Evolutionary conservation across 192 early-diverging fungal species (phyloP), one percentile per base, ranked within the genome.

Genomic region (Linnemannia schmuckeri): DNA sequence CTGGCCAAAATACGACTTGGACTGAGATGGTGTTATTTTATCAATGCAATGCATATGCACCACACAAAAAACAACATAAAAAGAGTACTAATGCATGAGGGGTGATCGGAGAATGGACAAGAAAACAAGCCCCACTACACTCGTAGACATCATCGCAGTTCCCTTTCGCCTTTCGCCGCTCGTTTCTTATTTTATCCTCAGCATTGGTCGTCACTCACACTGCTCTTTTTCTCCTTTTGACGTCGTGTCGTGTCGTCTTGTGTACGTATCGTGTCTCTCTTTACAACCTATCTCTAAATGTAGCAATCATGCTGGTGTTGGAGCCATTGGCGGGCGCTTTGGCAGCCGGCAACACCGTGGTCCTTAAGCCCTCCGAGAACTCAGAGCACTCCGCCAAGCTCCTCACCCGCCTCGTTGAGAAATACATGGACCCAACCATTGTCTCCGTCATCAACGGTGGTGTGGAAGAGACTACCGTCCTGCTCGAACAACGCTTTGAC

Each of bases 401-500:
- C 54, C 47, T 94, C 35, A 81, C 91, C 40, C 47, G 82, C 27
- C 82, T 93, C 22, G 9, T 95, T 15, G 80, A 84, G 44, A 88
- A 93, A 70, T 94, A 93, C 88, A 84, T 95, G 74, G 94, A 95
- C 79, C 55, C 81, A 12, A 6, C 42, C 2, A 88, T 89, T 18
- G 78, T 93, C 75, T 33, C 68, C 9, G 90, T 93, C 68, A 79
- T 95, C 74, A 90, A 89, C 75, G 94, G 94, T n/a, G 92, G 75
- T 17, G 87, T 90, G 38, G 83, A 90, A 17, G 92, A 95, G 79
- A 92, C 93, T 4, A 91, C 93, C 6, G 77, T 35, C 6, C 74
- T 95, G 24, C 88, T 95, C 27, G 77, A 91, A 74, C 70, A 90
- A 18, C 88, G 91, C 68, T 94, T 92, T 69, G 93, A 95, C 80